Evolutionary conservation across 176 grass and related monocot genomes (phyloP).

Genomic region (Secale cereale): DNA sequence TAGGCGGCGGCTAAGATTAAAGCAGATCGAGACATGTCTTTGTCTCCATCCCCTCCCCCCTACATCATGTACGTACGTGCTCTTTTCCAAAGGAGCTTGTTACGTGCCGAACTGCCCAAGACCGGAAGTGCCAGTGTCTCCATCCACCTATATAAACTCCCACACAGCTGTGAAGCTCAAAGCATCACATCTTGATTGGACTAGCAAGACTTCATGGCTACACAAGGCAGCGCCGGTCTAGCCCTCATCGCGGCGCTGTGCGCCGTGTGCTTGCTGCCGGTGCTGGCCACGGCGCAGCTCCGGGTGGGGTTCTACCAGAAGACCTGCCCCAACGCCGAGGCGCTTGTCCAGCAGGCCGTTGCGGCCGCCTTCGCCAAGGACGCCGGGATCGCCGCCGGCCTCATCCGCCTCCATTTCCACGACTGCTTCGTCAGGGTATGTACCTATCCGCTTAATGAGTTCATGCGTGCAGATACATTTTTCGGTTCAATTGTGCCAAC

Average conservation of each 20-base stretch:
- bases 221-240: neutral
- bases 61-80: neutral
- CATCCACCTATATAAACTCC: neutral
- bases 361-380: conserved; percentile 59
- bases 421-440: conserved; percentile 88
- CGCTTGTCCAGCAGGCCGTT: conserved; percentile 64
- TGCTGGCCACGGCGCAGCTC: conserved; percentile 10
- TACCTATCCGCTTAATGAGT: neutral
- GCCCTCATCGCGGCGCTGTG: neutral
- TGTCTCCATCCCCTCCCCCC: neutral
- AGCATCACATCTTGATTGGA: neutral
- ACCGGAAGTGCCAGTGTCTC: neutral
- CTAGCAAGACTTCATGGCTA: neutral
- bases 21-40: neutral
- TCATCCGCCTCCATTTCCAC: conserved; percentile 85
- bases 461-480: neutral
- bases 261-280: conserved; percentile 24
- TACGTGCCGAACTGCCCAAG: neutral
- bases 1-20: neutral
- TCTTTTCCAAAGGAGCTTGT: neutral
- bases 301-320: conserved; percentile 69
- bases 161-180: neutral
- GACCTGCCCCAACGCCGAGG: conserved; percentile 60
- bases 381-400: conserved; percentile 57
- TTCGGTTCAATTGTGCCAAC: neutral